phyloP scores from a whole-genome alignment of 1,284 basidiomycete species.

The Ceratobasidium sp. region DNA sequence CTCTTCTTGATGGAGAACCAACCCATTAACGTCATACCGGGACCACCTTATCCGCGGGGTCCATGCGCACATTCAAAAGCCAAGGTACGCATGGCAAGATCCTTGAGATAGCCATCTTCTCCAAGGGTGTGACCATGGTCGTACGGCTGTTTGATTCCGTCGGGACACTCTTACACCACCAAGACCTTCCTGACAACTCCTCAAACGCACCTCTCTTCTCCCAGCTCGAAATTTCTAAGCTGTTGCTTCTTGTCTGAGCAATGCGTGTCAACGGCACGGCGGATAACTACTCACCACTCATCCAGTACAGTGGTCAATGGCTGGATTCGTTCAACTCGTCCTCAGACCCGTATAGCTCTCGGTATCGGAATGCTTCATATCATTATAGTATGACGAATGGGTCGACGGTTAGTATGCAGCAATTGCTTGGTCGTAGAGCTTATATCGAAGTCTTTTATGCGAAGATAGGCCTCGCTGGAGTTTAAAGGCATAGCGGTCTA shows the following conservation, averaged over 20 bases:
- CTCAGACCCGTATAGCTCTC: neutral
- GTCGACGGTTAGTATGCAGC: constrained; percentile 6
- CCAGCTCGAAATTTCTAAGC: neutral
- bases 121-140: no score
- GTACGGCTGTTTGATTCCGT: no score
- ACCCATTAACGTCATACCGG: no score
- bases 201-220: neutral
- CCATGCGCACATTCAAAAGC: no score
- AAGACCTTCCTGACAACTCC: no score
- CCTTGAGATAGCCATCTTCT: no score
- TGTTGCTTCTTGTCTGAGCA: no score
- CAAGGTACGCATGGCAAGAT: no score
- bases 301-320: constrained; percentile 8
- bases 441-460: no score
- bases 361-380: neutral
- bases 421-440: neutral
- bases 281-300: constrained; percentile 18
- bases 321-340: neutral
- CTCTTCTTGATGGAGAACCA: no score
- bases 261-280: constrained; percentile 11
- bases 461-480: constrained; percentile 2
- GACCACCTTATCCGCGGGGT: no score
- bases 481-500: constrained; percentile 26
- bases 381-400: constrained; percentile 15
- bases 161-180: no score